Conservation (phyloP, 129 eudicot species). For the Flaveria bidentis region DNA sequence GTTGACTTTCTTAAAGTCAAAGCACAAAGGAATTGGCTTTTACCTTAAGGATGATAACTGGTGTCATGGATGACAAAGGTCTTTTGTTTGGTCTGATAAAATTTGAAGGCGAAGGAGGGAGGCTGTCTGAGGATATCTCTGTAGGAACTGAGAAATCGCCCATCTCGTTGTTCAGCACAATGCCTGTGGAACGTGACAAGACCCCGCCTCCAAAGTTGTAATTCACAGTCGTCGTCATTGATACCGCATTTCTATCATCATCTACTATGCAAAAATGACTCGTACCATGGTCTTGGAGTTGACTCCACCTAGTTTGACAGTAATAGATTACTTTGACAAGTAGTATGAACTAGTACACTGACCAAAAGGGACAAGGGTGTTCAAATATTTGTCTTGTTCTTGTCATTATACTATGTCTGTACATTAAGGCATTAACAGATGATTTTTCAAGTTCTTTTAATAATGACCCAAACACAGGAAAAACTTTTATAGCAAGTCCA, state of each 20-base stretch:
- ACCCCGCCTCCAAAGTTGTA: slow-evolving; percentile 76
- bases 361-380: not conserved
- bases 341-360: not conserved
- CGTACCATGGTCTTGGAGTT: slow-evolving; percentile 83
- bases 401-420: not conserved
- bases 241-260: slow-evolving; percentile 79
- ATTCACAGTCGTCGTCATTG: slow-evolving; percentile 85
- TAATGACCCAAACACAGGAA: not conserved
- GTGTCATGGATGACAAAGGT: slow-evolving; percentile 96
- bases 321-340: not conserved
- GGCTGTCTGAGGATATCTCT: slow-evolving; percentile 55
- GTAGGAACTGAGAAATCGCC: slow-evolving; percentile 79
- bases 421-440: not conserved
- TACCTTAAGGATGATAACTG: slow-evolving; percentile 87
- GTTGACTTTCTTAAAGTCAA: slow-evolving; percentile 8
- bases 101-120: slow-evolving; percentile 87
- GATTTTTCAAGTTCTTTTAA: not conserved
- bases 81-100: slow-evolving; percentile 77
- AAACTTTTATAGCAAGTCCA: too few species aligned
- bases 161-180: slow-evolving; percentile 79
- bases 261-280: slow-evolving; percentile 95
- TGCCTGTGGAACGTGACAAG: slow-evolving; percentile 87
- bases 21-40: not conserved
- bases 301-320: slow-evolving; percentile 69
- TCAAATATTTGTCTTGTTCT: not conserved